Percentiles rank a stretch among this genome's conserved stretches.
These are phyloP conservation scores for Gaultheria prostrata DNA, from an alignment of 148 eudicot species.

Conservation along the genomic window DNA sequence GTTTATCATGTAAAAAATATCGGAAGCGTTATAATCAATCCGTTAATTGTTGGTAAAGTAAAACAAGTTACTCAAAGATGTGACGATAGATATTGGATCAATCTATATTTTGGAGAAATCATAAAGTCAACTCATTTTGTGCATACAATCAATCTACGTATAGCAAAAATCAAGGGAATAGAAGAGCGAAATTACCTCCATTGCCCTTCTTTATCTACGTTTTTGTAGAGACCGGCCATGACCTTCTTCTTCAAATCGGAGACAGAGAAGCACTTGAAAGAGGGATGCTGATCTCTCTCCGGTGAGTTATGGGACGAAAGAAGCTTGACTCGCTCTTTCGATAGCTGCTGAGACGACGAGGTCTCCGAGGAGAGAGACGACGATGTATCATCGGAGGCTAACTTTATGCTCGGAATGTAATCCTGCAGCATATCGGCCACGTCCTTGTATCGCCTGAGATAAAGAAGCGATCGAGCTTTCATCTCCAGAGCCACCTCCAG, in stretches of 20 bases:
- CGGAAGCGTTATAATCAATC: neutral
- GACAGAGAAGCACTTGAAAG: slow-evolving; percentile 82
- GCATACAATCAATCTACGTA: too few relatives aligned
- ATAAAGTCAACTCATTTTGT: neutral
- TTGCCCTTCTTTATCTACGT: slow-evolving; percentile 74
- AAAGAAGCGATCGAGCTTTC: slow-evolving; percentile 67
- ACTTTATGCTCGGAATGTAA: slow-evolving; percentile 79
- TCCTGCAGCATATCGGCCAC: slow-evolving; percentile 88
- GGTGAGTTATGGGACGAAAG: slow-evolving; percentile 34
- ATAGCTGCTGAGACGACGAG: slow-evolving; percentile 41
- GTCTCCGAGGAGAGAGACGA: slow-evolving; percentile 59
- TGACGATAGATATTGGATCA: neutral
- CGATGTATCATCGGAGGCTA: slow-evolving; percentile 45
- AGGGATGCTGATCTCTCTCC: slow-evolving; percentile 36
- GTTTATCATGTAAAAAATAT: neutral
- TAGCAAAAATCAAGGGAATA: neutral
- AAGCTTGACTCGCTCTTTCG: slow-evolving; percentile 71
- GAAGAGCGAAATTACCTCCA: slow-evolving; percentile 69
- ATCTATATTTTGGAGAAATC: neutral
- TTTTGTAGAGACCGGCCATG: slow-evolving; percentile 63
- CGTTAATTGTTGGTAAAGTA: neutral
- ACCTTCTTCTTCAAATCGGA: slow-evolving; percentile 85
- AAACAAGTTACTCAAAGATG: neutral
- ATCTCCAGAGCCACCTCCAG: slow-evolving; percentile 69
- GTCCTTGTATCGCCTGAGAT: slow-evolving; percentile 69